A percentile compares a stretch with the other conserved stretches of the same genome.
Evolutionary conservation across 1,284 basidiomycete genomes (phyloP).

Genomic region (Ceratobasidium sp.): DNA sequence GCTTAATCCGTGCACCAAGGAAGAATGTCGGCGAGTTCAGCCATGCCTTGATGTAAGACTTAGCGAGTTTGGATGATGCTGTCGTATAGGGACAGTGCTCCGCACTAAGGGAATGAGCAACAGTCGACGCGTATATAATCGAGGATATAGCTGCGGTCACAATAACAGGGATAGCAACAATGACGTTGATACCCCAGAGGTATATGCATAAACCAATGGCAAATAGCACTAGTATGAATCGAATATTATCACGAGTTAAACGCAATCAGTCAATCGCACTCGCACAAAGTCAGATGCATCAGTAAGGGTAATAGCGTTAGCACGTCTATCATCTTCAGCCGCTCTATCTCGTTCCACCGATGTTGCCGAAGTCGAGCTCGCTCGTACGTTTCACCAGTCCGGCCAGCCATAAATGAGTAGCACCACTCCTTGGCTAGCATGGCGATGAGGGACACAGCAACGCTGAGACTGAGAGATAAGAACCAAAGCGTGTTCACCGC

Average conservation of each 20-base stretch:
- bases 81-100: conserved; percentile 9
- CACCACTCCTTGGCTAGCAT: conserved; percentile 8
- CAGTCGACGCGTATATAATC: background rate
- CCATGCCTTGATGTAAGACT: background rate
- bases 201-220: conserved; percentile 15
- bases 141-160: background rate
- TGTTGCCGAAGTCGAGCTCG: background rate
- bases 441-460: background rate
- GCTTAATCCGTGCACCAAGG: background rate
- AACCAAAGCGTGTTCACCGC: background rate
- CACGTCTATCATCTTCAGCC: background rate
- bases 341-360: background rate
- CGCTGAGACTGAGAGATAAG: conserved; percentile 8
- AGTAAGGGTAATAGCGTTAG: background rate
- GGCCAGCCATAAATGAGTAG: background rate
- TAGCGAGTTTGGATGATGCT: background rate
- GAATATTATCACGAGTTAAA: background rate
- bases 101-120: background rate
- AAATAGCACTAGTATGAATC: background rate
- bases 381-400: background rate
- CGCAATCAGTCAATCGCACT: background rate
- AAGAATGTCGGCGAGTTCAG: too few relatives aligned
- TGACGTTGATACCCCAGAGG: background rate
- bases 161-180: conserved; percentile 1
- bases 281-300: background rate